Percentiles rank a stretch among this genome's conserved stretches.
Evolutionary conservation across 2,329 filamentous ascomycete genomes (phyloP).

Genomic region (Beauveria scarabaeidicola): DNA sequence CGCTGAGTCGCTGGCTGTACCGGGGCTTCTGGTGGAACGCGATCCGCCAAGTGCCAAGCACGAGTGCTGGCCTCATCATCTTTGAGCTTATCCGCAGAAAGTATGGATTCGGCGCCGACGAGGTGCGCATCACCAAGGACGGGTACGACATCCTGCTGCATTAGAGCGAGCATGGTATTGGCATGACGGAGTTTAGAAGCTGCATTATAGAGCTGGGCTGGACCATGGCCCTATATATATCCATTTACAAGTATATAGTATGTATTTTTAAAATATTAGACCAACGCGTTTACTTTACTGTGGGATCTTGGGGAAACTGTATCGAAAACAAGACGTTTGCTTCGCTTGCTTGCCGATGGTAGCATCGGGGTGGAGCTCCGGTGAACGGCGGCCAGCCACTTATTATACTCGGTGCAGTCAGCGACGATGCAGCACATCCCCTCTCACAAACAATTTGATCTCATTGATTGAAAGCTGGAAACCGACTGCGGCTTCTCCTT

Average conservation of each 20-base stretch:
- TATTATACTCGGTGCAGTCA: neutral
- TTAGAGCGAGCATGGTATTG: slow-evolving; percentile 15
- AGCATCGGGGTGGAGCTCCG: neutral
- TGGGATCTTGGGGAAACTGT: neutral
- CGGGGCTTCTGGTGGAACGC: slow-evolving; percentile 65
- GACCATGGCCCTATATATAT: neutral
- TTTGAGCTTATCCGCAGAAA: slow-evolving; percentile 69
- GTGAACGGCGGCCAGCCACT: neutral
- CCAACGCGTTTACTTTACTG: neutral
- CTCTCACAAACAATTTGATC: no score
- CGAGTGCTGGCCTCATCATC: slow-evolving; percentile 67
- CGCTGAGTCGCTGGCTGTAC: slow-evolving; percentile 57
- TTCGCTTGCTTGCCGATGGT: neutral
- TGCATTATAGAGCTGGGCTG: neutral
- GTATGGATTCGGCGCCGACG: slow-evolving; percentile 56
- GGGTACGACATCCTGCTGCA: slow-evolving; percentile 62
- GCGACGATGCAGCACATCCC: no score
- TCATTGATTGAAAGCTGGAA: no score
- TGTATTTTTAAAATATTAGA: neutral
- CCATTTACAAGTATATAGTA: neutral
- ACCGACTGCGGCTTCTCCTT: no score
- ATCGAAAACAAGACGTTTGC: neutral
- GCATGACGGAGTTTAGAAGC: neutral
- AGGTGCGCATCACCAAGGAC: slow-evolving; percentile 57
- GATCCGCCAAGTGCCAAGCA: slow-evolving; percentile 66